Conservation (phyloP, 176 grass and related monocot genomes). For the Panicum miliaceum region DNA sequence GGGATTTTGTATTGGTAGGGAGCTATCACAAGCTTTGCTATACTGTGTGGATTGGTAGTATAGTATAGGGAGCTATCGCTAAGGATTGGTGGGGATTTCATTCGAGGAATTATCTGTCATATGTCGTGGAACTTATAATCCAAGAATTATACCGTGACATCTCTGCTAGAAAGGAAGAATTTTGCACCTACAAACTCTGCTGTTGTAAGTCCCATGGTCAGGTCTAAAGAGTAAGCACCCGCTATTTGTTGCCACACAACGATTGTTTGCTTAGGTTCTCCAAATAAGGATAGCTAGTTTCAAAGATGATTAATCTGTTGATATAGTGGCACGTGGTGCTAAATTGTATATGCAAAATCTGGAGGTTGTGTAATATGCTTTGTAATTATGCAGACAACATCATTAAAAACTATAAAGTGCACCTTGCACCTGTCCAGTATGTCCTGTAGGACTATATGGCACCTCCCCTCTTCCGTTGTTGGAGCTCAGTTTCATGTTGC, state of each 20-base stretch:
- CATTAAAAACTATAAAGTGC: background rate
- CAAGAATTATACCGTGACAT: background rate
- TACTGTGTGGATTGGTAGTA: background rate
- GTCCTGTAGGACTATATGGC: background rate
- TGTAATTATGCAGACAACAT: background rate
- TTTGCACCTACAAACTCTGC: background rate
- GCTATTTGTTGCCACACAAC: background rate
- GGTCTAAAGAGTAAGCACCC: background rate
- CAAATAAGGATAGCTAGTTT: background rate
- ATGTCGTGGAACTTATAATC: background rate
- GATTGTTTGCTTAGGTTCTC: slow-evolving; percentile 17
- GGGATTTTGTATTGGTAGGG: background rate
- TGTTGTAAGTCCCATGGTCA: background rate
- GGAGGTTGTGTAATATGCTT: background rate
- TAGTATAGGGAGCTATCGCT: no score
- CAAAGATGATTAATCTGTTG: background rate
- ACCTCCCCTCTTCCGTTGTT: background rate
- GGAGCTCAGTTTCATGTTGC: background rate
- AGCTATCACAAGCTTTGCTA: background rate
- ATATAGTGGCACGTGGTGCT: background rate
- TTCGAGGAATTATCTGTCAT: background rate
- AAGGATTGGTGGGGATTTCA: background rate
- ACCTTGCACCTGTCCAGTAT: background rate
- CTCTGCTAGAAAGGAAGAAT: background rate
- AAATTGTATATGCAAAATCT: background rate